A percentile compares a stretch with the other conserved stretches of the same genome.
Evolutionary conservation across 495 filamentous ascomycete species (phyloP).

Genomic region (Tuber borchii): DNA sequence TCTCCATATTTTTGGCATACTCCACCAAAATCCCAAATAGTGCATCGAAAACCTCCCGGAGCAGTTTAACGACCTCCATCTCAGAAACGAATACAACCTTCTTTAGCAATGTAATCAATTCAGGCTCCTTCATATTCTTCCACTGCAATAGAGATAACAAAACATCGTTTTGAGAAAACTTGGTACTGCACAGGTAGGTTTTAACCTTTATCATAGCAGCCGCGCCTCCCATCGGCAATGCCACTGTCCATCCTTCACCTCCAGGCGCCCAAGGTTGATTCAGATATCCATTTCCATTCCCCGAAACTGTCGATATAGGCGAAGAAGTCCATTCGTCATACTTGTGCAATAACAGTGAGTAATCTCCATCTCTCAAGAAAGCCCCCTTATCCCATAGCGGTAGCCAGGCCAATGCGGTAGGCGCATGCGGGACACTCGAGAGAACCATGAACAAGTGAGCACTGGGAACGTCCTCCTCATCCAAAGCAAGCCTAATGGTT

Average conservation of each 20-base stretch:
- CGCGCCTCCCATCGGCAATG: slow-evolving; percentile 33
- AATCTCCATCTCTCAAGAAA: slow-evolving; percentile 79
- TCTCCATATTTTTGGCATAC: slow-evolving; percentile 79
- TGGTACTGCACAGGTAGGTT: slow-evolving; percentile 90
- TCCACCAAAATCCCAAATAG: slow-evolving; percentile 87
- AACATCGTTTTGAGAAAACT: slow-evolving; percentile 87
- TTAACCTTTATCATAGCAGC: slow-evolving; percentile 67
- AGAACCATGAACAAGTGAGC: slow-evolving; percentile 86
- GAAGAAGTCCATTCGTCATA: slow-evolving; percentile 78
- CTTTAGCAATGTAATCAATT: slow-evolving; percentile 65
- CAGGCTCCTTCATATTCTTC: slow-evolving; percentile 68
- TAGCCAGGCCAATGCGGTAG: slow-evolving; percentile 86
- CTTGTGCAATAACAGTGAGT: slow-evolving; percentile 74
- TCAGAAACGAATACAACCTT: slow-evolving; percentile 88
- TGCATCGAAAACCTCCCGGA: slow-evolving; percentile 83
- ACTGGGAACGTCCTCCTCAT: slow-evolving; percentile 69
- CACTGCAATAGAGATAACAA: slow-evolving; percentile 78
- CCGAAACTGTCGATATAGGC: slow-evolving; percentile 44
- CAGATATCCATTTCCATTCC: slow-evolving; percentile 69
- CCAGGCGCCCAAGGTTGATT: slow-evolving; percentile 66
- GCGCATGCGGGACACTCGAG: slow-evolving; percentile 72
- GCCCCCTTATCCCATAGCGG: slow-evolving; percentile 89
- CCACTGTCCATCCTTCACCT: slow-evolving; percentile 36
- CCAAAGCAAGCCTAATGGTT: slow-evolving; percentile 74
- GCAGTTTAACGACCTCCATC: slow-evolving; percentile 91